Evolutionary conservation across 108 stramenopile genomes (phyloP), one percentile per base, ranked within the genome.

Genomic region (Mayamaea pseudoterrestris): DNA sequence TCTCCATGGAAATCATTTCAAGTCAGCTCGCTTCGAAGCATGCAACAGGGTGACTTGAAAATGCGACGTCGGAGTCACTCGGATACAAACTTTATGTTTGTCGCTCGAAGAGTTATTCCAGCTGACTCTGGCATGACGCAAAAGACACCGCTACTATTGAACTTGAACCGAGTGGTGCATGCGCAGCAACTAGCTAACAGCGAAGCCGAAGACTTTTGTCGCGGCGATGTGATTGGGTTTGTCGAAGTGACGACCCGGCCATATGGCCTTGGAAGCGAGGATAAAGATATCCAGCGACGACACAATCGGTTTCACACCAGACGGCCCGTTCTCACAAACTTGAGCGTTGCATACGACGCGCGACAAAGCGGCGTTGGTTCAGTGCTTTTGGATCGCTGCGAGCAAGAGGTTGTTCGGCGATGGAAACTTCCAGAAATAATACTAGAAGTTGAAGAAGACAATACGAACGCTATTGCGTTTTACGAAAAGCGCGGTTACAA

Each of bases 401-500:
- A 83, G 63, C 28, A 62, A 18, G 67, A 65, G 45, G 78, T 83
- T 20, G 14, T 41, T 3, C 29, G 40, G 6, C 46, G 60, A 24
- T 86, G 84, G 84, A 61, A 68, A n/a, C 43, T 31, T 20, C 44
- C 64, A 21, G 74, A 73, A 70, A 73, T 88, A n/a, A 61, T 83
- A 0, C 50, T 88, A 44, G 80, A 88, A 71, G 86, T 88, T 8
- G 86, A 88, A 61, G 78, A 80, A 31, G 80, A 88, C 50, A 88
- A 88, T 44, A 41, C 37, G 0, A 41, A 35, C 13, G 86, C 81
- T 1, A 50, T 74, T 21, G 50, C 72, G 58, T 88, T 78, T 53
- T 88, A 88, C 59, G 57, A 61, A 39, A 63, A 72, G 47, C 59
- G 79, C 23, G 86, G 80, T 29, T 88, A 75, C 55, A 50, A 71